Evolutionary conservation across 2,329 filamentous ascomycete species (phyloP).

Genomic region (Cadophora sp.): DNA sequence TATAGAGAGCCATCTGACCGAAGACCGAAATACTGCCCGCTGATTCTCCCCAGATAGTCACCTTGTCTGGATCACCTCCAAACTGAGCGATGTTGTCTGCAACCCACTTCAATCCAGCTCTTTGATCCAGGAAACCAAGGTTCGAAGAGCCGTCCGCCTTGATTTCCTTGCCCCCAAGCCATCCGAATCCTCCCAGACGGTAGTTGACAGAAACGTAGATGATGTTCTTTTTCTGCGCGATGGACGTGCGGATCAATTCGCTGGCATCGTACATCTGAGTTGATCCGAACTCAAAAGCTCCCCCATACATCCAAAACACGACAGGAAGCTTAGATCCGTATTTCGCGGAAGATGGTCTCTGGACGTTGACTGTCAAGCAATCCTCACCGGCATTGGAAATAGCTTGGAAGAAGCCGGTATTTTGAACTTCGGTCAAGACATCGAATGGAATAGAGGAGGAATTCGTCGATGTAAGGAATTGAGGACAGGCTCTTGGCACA

Average conservation of each 20-base stretch:
- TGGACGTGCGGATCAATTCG: slow-evolving; percentile 53
- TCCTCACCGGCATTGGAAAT: slow-evolving; percentile 65
- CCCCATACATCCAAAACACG: slow-evolving; percentile 75
- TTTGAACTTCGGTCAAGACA: slow-evolving; percentile 57
- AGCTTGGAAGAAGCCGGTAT: slow-evolving; percentile 63
- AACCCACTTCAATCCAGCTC: slow-evolving; percentile 76
- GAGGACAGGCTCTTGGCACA: slow-evolving; percentile 69
- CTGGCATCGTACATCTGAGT: slow-evolving; percentile 60
- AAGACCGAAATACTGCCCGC: slow-evolving; percentile 76
- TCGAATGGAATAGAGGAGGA: slow-evolving; percentile 48
- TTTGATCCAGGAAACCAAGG: slow-evolving; percentile 75
- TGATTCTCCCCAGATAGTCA: slow-evolving; percentile 54
- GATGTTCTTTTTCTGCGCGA: slow-evolving; percentile 64
- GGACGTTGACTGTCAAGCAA: slow-evolving; percentile 67
- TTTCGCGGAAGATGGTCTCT: slow-evolving; percentile 63
- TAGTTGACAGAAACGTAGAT: slow-evolving; percentile 83
- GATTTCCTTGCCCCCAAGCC: slow-evolving; percentile 73
- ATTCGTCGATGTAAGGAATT: slow-evolving; percentile 59
- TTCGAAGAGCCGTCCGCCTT: slow-evolving; percentile 72
- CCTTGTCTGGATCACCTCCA: slow-evolving; percentile 62
- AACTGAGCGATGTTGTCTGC: slow-evolving; percentile 79
- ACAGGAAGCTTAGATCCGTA: slow-evolving; percentile 66
- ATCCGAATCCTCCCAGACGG: slow-evolving; percentile 76
- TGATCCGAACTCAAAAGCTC: slow-evolving; percentile 65
- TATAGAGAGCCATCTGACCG: slow-evolving; percentile 77